A percentile compares a stretch with the other conserved stretches of the same genome.
phyloP scores from a whole-genome alignment of 2,329 filamentous ascomycete genomes.

The Scorias spongiosa region DNA sequence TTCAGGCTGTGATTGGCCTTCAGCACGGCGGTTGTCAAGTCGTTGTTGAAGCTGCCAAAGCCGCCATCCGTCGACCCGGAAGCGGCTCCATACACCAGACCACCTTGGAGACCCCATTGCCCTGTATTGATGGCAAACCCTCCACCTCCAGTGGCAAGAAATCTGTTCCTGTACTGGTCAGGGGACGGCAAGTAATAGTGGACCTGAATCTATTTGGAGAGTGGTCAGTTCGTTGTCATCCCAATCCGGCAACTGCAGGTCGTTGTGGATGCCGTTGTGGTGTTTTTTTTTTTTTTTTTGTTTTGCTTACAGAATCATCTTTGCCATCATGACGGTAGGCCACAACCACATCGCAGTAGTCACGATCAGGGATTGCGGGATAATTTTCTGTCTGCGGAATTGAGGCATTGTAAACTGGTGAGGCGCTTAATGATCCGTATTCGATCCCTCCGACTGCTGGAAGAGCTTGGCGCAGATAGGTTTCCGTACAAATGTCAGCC shows the following conservation, averaged over 20 bases:
- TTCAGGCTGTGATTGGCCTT: conserved; percentile 34
- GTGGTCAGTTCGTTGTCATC: too few species aligned
- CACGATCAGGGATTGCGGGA: conserved; percentile 14
- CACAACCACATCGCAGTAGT: conserved; percentile 32
- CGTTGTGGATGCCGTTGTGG: too few species aligned
- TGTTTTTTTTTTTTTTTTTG: too few species aligned
- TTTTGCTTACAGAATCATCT: conserved; percentile 7
- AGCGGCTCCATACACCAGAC: conserved; percentile 33
- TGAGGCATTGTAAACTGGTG: conserved; percentile 18
- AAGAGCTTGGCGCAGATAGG: neutral
- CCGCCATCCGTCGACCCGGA: conserved; percentile 36
- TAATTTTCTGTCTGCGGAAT: conserved; percentile 14
- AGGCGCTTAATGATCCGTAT: conserved; percentile 21
- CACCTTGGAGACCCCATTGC: conserved; percentile 13
- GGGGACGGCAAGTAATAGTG: conserved; percentile 30
- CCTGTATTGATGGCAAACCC: conserved; percentile 23
- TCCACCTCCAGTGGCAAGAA: conserved; percentile 32
- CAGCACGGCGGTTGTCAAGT: conserved; percentile 14
- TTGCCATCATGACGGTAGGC: conserved; percentile 28
- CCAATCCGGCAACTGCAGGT: too few species aligned
- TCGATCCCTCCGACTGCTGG: conserved; percentile 16
- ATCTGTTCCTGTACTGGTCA: conserved; percentile 30
- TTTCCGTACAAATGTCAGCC: neutral
- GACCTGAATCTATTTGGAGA: conserved; percentile 13
- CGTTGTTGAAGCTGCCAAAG: conserved; percentile 28